phyloP scores from a whole-genome alignment of 352 stramenopile genomes.

The Pythium myriotylum region DNA sequence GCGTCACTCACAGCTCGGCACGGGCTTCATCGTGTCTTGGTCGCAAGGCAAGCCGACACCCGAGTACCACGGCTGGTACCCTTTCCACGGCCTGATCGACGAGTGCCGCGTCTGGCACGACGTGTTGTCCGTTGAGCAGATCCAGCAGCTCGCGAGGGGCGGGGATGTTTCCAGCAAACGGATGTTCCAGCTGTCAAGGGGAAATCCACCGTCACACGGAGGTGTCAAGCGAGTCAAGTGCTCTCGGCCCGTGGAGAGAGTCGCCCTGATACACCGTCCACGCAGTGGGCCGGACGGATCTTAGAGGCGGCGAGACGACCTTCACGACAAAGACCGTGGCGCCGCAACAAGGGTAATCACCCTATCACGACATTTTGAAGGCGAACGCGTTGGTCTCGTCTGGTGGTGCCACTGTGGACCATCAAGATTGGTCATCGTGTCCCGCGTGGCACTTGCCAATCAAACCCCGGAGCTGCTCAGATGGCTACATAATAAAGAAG shows the following conservation, averaged over 20 bases:
- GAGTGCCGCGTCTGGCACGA: conserved; percentile 18
- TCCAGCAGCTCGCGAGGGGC: conserved; percentile 8
- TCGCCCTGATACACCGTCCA: not conserved
- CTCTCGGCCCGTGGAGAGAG: conserved; percentile 5
- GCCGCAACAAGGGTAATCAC: no score
- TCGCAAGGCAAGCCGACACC: conserved; percentile 8
- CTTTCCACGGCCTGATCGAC: conserved; percentile 16
- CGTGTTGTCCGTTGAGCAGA: not conserved
- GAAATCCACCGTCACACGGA: not conserved
- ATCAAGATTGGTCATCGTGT: no score
- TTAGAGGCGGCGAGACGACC: no score
- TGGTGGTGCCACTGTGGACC: no score
- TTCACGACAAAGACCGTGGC: no score
- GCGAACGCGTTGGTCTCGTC: no score
- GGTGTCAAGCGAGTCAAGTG: not conserved
- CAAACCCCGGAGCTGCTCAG: not conserved
- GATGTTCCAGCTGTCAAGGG: conserved; percentile 4
- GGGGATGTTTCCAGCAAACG: not conserved
- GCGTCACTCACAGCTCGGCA: conserved; percentile 6
- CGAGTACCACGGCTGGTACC: conserved; percentile 8
- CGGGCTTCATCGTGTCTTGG: conserved; percentile 7
- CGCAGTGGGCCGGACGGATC: no score
- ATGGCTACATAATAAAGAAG: not conserved
- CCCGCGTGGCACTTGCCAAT: not conserved
- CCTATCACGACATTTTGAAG: no score